Evolutionary conservation across 2,329 filamentous ascomycete genomes (phyloP), one percentile per base, ranked within the genome.

Genomic region (Xylaria sp.): DNA sequence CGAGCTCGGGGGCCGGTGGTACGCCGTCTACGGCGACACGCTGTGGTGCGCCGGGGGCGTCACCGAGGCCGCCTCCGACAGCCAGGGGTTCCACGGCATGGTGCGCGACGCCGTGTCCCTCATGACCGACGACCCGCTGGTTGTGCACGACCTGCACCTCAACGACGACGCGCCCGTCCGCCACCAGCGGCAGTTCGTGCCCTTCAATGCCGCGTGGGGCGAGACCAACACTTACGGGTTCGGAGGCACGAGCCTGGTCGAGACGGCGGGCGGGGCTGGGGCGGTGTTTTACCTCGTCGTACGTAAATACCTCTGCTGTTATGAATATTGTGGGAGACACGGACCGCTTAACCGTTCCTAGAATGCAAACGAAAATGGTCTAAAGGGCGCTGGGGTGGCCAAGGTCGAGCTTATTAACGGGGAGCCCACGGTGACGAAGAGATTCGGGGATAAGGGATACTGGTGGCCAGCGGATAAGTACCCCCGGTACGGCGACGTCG

Each of bases 201-300:
- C 72, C 0, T 74, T 66, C 19, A 69, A 71, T 24, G 60, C 64
- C n/a, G 61, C 58, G 0, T 74, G 72, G 73, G 71, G 69, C 1
- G 73, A 76, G 57, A 70, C 62, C 1, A 69, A 65, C 19, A 58
- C 54, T 1, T 67, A 66, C 20, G 72, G 72, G 0, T 75, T 76
- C 39, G 74, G 74, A 1, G 74, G 74, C 2, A 75, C 72, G 1
- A 72, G 71, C n/a, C 50, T 76, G 4, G 66, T 70, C 0, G 74
- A 75, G 61, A 69, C 66, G 2, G 66, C 72, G 34, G 45, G 53
- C 1, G 64, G 61, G 0, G 70, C 63, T 1, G 72, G 67, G 0
- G 72, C 66, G 5, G 54, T 75, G 0, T 74, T 69, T 48, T 74
- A 71, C 9, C 65, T 76, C 1, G 67, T 75, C 4, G 71, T 75